Conservation (phyloP, 352 stramenopile species). For the Pythium brachiatum region DNA sequence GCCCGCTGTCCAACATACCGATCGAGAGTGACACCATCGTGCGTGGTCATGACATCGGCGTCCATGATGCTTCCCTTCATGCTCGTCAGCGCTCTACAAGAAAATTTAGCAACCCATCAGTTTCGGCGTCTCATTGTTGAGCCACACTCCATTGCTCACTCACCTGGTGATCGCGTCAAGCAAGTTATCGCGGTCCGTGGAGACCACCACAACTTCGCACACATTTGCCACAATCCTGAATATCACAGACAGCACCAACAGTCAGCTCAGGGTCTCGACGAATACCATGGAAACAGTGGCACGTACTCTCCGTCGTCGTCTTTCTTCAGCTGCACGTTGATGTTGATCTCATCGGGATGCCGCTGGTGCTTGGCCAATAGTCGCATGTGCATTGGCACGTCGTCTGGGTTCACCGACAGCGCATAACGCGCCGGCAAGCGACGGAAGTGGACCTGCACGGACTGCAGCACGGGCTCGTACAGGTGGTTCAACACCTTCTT, state of each 20-base stretch:
- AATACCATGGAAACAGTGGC: not conserved
- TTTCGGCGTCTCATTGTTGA: too few relatives aligned
- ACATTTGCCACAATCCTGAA: conserved; percentile 69
- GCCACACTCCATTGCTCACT: too few relatives aligned
- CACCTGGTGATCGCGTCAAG: conserved; percentile 74
- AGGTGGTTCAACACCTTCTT: conserved; percentile 85
- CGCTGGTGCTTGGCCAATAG: conserved; percentile 79
- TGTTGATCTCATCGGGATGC: conserved; percentile 74
- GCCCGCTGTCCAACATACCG: conserved; percentile 21
- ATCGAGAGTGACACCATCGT: conserved; percentile 74
- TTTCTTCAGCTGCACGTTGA: conserved; percentile 83
- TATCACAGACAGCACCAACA: not conserved
- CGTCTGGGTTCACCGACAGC: conserved; percentile 81
- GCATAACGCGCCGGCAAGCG: conserved; percentile 80
- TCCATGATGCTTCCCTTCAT: conserved; percentile 88
- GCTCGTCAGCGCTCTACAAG: conserved; percentile 52
- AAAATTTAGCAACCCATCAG: not conserved
- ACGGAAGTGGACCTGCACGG: conserved; percentile 77
- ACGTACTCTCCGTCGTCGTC: conserved; percentile 85
- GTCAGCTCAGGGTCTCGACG: not conserved
- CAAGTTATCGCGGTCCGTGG: conserved; percentile 70
- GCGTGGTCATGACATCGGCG: conserved; percentile 84
- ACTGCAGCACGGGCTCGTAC: conserved; percentile 84
- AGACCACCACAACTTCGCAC: conserved; percentile 83
- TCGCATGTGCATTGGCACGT: conserved; percentile 87